A percentile compares a stretch with the other conserved stretches of the same genome.
Conservation (phyloP, 768 basidiomycete species). For the Butyriboletus loyo region DNA sequence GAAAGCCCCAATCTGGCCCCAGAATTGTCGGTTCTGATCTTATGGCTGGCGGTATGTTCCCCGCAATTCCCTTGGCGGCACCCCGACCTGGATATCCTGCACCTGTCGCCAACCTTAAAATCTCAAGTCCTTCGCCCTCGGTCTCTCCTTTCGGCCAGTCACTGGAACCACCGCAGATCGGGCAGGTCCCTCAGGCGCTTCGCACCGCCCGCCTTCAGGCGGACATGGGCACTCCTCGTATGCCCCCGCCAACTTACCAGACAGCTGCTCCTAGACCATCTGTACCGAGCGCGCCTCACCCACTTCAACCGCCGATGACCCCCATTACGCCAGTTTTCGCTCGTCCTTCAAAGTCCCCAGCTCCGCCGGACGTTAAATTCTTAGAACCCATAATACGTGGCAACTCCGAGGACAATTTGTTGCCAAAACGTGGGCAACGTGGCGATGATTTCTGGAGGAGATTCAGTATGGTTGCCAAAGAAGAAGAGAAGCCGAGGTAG, state of each 20-base stretch:
- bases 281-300: conserved; percentile 61
- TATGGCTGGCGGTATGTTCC: conserved; percentile 37
- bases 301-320: conserved; percentile 71
- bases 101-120: conserved; percentile 61
- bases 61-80: conserved; percentile 51
- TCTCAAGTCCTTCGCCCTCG: conserved; percentile 47
- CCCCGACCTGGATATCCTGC: conserved; percentile 75
- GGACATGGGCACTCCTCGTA: conserved; percentile 19
- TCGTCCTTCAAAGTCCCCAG: conserved; percentile 46
- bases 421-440: conserved; percentile 66
- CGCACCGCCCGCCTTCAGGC: conserved; percentile 17
- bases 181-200: conserved; percentile 29
- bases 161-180: conserved; percentile 25
- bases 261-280: conserved; percentile 29
- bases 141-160: conserved; percentile 32
- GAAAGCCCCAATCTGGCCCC: conserved; percentile 51
- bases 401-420: conserved; percentile 60
- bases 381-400: conserved; percentile 62
- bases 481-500: conserved; percentile 55
- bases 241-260: conserved; percentile 33
- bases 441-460: conserved; percentile 87
- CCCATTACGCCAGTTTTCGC: conserved; percentile 79
- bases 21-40: conserved; percentile 51
- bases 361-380: conserved; percentile 46
- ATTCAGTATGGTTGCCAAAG: conserved; percentile 80